phyloP scores from a whole-genome alignment of 768 basidiomycete genomes.

The Boletus reticulatus region DNA sequence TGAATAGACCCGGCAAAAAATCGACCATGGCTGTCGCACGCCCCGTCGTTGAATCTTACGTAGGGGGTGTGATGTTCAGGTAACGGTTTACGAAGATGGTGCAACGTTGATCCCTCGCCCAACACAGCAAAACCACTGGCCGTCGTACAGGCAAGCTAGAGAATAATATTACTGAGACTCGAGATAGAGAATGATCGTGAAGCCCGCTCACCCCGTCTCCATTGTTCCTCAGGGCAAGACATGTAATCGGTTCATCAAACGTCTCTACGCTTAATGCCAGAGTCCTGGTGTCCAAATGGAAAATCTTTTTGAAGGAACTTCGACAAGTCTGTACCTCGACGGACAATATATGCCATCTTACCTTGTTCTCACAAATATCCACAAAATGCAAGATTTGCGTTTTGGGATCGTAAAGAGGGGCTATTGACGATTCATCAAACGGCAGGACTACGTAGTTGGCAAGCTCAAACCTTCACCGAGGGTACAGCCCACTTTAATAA shows the following conservation, averaged over 20 bases:
- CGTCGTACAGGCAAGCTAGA: constrained; percentile 20
- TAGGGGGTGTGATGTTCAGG: constrained; percentile 38
- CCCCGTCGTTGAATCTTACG: constrained; percentile 70
- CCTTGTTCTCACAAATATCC: constrained; percentile 44
- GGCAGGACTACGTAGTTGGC: not conserved
- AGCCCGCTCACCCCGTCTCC: constrained; percentile 21
- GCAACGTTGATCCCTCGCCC: constrained; percentile 35
- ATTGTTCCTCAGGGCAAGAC: constrained; percentile 50
- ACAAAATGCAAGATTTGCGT: constrained; percentile 63
- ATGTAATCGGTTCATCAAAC: constrained; percentile 56
- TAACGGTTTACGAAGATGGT: constrained; percentile 53
- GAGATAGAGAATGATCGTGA: not conserved
- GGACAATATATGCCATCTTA: not conserved
- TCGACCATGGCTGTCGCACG: constrained; percentile 60
- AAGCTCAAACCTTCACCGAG: constrained; percentile 57
- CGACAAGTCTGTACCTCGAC: not conserved
- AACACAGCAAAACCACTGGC: constrained; percentile 22
- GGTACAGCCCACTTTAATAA: constrained; percentile 52
- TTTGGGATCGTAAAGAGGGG: constrained; percentile 58
- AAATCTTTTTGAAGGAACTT: constrained; percentile 15
- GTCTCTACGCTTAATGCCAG: constrained; percentile 43
- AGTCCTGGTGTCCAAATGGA: constrained; percentile 40
- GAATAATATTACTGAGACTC: not conserved
- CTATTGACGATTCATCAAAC: constrained; percentile 30
- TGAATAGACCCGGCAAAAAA: constrained; percentile 66